Evolutionary conservation across 495 filamentous ascomycete species (phyloP).

Genomic region (Aspergillus bertholletiae): DNA sequence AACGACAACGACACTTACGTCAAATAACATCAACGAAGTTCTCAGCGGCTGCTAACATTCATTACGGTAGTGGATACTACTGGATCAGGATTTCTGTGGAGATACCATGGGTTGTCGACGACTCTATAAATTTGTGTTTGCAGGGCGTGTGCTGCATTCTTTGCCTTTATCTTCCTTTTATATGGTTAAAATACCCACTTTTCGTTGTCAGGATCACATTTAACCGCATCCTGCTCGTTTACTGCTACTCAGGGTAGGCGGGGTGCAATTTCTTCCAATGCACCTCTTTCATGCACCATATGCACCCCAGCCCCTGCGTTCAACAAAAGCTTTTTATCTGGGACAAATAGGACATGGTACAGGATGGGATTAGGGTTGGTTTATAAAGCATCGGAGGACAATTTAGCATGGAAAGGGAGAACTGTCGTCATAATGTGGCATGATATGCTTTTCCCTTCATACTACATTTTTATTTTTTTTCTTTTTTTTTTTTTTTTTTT

Average conservation of each 20-base stretch:
- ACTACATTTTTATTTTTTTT: too few species aligned
- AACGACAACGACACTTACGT: conserved; percentile 24
- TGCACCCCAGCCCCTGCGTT: neutral
- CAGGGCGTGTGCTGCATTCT: neutral
- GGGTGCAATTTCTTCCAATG: neutral
- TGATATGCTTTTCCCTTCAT: neutral
- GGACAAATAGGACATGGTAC: neutral
- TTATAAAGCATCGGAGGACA: neutral
- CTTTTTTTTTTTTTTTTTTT: too few species aligned
- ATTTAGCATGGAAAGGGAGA: neutral
- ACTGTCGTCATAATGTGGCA: neutral
- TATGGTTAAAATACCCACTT: neutral
- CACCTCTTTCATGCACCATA: neutral
- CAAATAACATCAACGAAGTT: conserved; percentile 38
- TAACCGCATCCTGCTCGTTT: neutral
- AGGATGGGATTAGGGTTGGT: neutral
- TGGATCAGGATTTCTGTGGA: neutral
- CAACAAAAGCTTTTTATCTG: neutral
- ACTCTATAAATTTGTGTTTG: neutral
- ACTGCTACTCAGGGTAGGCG: neutral
- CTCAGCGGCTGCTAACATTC: conserved; percentile 26
- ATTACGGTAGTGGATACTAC: neutral
- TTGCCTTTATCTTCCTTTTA: neutral
- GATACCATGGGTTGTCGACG: neutral
- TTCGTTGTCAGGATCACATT: neutral